Percentiles rank a stretch among this genome's conserved stretches.
Conservation (phyloP, 75 land plant genomes). For the Adiantum capillusveneris region DNA sequence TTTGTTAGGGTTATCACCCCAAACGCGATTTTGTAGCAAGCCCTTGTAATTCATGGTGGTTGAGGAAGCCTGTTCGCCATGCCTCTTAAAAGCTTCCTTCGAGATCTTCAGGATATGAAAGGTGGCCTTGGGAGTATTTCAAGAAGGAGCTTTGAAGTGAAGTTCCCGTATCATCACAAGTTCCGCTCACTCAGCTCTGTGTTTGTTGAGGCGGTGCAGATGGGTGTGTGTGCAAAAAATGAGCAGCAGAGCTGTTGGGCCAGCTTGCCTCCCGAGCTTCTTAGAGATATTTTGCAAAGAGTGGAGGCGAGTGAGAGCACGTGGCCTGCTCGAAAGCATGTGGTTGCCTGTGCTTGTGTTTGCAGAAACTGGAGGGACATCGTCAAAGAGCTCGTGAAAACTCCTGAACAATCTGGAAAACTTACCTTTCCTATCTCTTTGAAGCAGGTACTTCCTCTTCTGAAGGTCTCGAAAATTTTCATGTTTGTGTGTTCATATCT, state of each 20-base stretch:
- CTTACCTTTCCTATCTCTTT: slow-evolving; percentile 59
- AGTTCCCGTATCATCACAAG: slow-evolving; percentile 30
- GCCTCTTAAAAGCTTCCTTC: no score
- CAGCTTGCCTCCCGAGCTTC: slow-evolving; percentile 45
- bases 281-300: slow-evolving; percentile 41
- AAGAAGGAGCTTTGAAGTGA: slow-evolving; percentile 64
- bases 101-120: slow-evolving; percentile 68
- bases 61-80: no score
- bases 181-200: slow-evolving; percentile 9
- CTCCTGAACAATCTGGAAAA: slow-evolving; percentile 44
- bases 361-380: slow-evolving; percentile 52
- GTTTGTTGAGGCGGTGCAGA: no score
- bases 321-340: slow-evolving; percentile 48
- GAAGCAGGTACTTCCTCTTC: slow-evolving; percentile 74
- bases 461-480: no score
- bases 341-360: slow-evolving; percentile 55
- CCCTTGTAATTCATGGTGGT: no score
- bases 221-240: no score
- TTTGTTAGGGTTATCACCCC: no score
- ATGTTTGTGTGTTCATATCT: no score
- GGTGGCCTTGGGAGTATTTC: slow-evolving; percentile 75
- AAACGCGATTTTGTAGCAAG: no score
- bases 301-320: slow-evolving; percentile 44
- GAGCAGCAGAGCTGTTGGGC: slow-evolving; percentile 41
- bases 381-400: slow-evolving; percentile 51